A percentile compares a stretch with the other conserved stretches of the same genome.
These are phyloP conservation scores for Solidago caesia DNA, from an alignment of 129 eudicot genomes.

Conservation along the genomic window DNA sequence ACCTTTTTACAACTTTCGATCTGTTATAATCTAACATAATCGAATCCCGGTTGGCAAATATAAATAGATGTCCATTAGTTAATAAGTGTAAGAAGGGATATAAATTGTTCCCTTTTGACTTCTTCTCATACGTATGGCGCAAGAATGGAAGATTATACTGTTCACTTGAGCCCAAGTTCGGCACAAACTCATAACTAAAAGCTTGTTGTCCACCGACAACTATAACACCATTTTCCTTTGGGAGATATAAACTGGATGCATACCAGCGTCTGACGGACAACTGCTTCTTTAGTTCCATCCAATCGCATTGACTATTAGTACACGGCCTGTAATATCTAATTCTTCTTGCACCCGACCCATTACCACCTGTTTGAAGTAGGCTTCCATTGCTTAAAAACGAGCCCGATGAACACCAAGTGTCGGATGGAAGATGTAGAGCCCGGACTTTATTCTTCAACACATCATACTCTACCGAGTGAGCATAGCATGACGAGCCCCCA, in stretches of 20 bases:
- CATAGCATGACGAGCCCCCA: slow-evolving; percentile 45
- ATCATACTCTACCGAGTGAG: slow-evolving; percentile 70
- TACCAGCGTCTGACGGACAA: slow-evolving; percentile 50
- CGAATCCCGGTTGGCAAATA: slow-evolving; percentile 70
- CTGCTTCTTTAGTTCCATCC: slow-evolving; percentile 38
- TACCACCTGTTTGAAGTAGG: slow-evolving; percentile 57
- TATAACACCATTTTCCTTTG: slow-evolving; percentile 43
- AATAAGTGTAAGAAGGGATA: slow-evolving; percentile 69
- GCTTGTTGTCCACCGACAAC: slow-evolving; percentile 58
- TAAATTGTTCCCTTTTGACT: slow-evolving; percentile 53
- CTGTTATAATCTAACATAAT: slow-evolving; percentile 53
- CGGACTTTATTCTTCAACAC: slow-evolving; percentile 42
- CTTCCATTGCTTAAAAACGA: slow-evolving; percentile 59
- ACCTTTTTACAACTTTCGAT: slow-evolving; percentile 39
- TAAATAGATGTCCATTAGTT: slow-evolving; percentile 56
- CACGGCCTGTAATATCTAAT: slow-evolving; percentile 52
- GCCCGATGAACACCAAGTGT: slow-evolving; percentile 76
- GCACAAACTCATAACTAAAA: slow-evolving; percentile 57
- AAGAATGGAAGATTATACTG: slow-evolving; percentile 51
- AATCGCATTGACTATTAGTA: slow-evolving; percentile 45
- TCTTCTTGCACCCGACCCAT: slow-evolving; percentile 36
- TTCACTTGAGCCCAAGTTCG: slow-evolving; percentile 21
- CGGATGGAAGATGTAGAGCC: slow-evolving; percentile 49
- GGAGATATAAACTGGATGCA: slow-evolving; percentile 53
- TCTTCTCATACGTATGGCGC: slow-evolving; percentile 39